These are phyloP conservation scores for Gynandropsis gynandra DNA, from an alignment of 345 rosid species.

Conservation along the genomic window DNA sequence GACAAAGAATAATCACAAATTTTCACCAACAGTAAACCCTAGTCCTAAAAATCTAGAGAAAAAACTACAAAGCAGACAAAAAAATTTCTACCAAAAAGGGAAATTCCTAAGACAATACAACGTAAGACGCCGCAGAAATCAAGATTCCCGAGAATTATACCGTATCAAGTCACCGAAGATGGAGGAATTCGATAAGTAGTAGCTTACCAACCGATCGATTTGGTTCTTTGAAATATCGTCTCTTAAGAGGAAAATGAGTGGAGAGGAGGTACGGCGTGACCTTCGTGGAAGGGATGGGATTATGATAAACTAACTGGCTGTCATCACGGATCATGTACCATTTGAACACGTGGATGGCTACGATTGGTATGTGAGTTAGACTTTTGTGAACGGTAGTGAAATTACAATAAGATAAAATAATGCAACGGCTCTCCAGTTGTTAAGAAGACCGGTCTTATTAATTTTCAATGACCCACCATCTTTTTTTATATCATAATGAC, in stretches of 20 bases:
- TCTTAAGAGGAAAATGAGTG: constrained; percentile 4
- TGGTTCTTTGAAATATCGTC: constrained; percentile 4
- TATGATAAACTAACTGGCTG: constrained; percentile 14
- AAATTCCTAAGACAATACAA: neutral
- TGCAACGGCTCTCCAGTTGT: no score
- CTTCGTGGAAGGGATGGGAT: neutral
- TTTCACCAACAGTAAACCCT: constrained; percentile 4
- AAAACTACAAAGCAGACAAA: neutral
- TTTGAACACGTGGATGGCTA: neutral
- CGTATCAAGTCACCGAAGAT: constrained; percentile 10
- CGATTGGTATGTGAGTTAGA: constrained; percentile 11
- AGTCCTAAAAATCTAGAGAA: constrained; percentile 4
- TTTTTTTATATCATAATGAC: no score
- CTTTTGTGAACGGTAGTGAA: no score
- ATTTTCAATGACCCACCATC: no score
- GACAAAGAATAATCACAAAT: constrained; percentile 5
- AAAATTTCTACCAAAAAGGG: constrained; percentile 9
- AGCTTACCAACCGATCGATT: neutral
- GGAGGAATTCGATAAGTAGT: constrained; percentile 13
- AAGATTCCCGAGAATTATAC: constrained; percentile 8
- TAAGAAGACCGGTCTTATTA: no score
- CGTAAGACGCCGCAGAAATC: neutral
- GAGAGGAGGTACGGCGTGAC: constrained; percentile 17
- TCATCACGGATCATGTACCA: neutral
- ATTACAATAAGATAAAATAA: no score